These are phyloP conservation scores for Bolboschoenoplectus hybrid DNA, from an alignment of 202 grass and related monocot species.

Conservation along the genomic window DNA sequence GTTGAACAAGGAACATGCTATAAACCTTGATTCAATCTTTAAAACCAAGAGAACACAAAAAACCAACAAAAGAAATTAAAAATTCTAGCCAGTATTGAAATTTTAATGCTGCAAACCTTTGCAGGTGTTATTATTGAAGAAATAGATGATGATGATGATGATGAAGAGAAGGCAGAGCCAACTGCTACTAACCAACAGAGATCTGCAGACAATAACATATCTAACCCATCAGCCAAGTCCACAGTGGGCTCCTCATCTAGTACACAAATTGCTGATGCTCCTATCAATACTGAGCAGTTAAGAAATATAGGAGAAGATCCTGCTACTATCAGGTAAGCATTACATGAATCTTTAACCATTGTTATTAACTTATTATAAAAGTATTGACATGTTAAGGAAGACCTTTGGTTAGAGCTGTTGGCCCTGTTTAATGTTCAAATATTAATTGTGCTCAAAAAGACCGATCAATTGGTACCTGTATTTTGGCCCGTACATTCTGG, in stretches of 20 bases:
- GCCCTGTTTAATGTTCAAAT: neutral
- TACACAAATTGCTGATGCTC: conserved; percentile 13
- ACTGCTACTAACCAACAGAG: conserved; percentile 46
- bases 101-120: conserved; percentile 32
- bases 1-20: neutral
- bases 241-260: conserved; percentile 43
- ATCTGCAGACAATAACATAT: conserved; percentile 50
- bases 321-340: conserved; percentile 56
- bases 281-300: conserved; percentile 32
- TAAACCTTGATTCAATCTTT: conserved; percentile 4
- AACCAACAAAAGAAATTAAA: neutral
- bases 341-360: conserved; percentile 29
- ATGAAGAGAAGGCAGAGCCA: conserved; percentile 48
- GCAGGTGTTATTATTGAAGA: conserved; percentile 93
- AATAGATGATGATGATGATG: conserved; percentile 59
- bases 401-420: neutral
- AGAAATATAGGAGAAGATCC: conserved; percentile 57
- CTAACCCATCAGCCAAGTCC: conserved; percentile 53
- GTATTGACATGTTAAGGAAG: neutral
- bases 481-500: conserved; percentile 14
- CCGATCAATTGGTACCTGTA: conserved; percentile 17
- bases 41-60: conserved; percentile 11
- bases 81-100: conserved; percentile 1
- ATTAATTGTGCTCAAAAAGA: conserved; percentile 27
- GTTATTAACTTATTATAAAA: conserved; percentile 6